These are phyloP conservation scores for Tylopilus sp. DNA, from an alignment of 1,284 basidiomycete species.

Conservation along the genomic window DNA sequence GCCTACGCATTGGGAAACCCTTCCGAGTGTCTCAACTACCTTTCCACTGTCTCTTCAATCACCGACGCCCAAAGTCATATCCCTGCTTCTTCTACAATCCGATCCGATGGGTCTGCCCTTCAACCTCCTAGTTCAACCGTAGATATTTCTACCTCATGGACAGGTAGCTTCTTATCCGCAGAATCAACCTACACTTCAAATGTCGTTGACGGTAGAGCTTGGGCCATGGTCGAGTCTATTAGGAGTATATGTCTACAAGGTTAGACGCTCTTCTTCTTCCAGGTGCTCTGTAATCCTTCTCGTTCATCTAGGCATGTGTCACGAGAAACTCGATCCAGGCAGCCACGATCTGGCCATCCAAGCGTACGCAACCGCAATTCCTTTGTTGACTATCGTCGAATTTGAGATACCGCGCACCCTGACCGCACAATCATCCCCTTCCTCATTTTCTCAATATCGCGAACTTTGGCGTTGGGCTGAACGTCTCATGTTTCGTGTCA, in stretches of 20 bases:
- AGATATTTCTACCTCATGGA: conserved; percentile 58
- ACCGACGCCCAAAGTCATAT: conserved; percentile 62
- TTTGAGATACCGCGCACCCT: conserved; percentile 58
- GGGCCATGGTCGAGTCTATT: conserved; percentile 73
- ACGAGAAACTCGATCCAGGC: conserved; percentile 61
- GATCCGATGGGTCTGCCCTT: conserved; percentile 53
- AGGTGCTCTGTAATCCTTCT: conserved; percentile 4
- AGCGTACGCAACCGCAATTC: conserved; percentile 64
- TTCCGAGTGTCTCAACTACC: conserved; percentile 68
- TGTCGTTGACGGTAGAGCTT: conserved; percentile 71
- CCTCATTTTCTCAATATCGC: conserved; percentile 69
- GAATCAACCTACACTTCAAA: conserved; percentile 58
- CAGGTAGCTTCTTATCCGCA: conserved; percentile 58
- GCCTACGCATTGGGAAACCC: conserved; percentile 79
- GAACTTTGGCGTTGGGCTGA: conserved; percentile 88
- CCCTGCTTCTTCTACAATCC: conserved; percentile 54
- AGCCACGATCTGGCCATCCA: conserved; percentile 61
- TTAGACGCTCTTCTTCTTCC: conserved; percentile 37
- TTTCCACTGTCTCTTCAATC: conserved; percentile 67
- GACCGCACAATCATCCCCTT: conserved; percentile 47
- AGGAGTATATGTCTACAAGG: conserved; percentile 79
- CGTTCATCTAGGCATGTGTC: conserved; percentile 57
- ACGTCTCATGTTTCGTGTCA: conserved; percentile 74
- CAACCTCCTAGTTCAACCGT: conserved; percentile 47
- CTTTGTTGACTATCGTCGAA: conserved; percentile 63